Conservation (phyloP, 1,139 yeast genomes). For the Magnusiomyces magnusii region DNA sequence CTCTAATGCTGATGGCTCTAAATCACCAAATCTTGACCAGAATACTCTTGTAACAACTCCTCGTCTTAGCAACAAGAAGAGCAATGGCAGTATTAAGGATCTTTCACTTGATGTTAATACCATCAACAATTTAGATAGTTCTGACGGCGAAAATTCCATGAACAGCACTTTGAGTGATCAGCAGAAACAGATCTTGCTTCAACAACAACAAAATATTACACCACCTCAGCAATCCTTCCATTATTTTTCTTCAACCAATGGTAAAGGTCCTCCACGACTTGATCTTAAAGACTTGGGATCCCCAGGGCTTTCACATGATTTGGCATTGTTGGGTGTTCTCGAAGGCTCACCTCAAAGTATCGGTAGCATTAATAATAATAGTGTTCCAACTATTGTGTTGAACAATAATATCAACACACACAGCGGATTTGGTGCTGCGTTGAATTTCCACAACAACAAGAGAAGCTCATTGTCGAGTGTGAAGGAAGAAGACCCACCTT, state of each 20-base stretch:
- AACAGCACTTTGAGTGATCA: neutral
- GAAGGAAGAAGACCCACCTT: constrained; percentile 3
- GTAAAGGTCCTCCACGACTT: constrained; percentile 14
- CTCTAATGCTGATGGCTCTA: neutral
- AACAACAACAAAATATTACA: neutral
- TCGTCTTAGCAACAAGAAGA: neutral
- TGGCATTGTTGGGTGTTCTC: constrained; percentile 4
- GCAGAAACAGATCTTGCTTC: neutral
- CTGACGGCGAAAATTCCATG: neutral
- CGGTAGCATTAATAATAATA: neutral
- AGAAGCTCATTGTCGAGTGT: neutral
- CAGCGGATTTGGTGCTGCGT: neutral
- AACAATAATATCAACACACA: neutral
- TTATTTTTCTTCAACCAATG: neutral
- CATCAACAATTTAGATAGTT: neutral
- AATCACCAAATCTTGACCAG: neutral
- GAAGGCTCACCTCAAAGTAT: neutral
- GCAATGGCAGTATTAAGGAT: too few species aligned
- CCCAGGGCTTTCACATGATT: constrained; percentile 11
- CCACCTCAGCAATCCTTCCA: neutral
- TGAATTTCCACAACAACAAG: neutral
- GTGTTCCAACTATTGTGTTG: neutral
- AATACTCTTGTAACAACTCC: neutral
- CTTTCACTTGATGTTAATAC: neutral
- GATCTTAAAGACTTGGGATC: constrained; percentile 14